Evolutionary conservation across 2,329 filamentous ascomycete genomes (phyloP), one percentile per base, ranked within the genome.

Genomic region (Penicillium occitanis): DNA sequence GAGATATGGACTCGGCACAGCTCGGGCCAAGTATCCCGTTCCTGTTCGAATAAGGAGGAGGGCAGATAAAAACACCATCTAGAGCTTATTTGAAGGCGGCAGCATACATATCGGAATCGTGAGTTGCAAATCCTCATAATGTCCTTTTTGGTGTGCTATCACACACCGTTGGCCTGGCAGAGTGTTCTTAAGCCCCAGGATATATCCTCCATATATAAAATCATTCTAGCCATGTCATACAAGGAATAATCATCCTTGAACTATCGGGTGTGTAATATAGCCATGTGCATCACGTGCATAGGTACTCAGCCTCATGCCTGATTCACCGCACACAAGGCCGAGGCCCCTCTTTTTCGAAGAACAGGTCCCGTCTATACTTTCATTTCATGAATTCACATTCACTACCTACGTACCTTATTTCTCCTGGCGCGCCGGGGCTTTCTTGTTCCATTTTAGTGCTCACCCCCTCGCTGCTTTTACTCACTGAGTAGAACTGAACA

Each of bases 1-100:
- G 53, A 37, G 53, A 40, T 58, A 58, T n/a, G 53, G 53, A 58
- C 53, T 58, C 8, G 53, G 53, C 22, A 40, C 53, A 7, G 57
- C 35, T n/a, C 35, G 37, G 19, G 3, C 1, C 35, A 59, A 59
- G 33, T 17, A 59, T 30, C 35, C 35, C 7, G 57, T 59, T 10
- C 35, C 37, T 30, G 19, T 44, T 1, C 35, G 40, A 30, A 40
- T 44, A 17, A 59, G 19, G 8, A 44, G 22, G 2, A 28, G 37
- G 40, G 10, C 2, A 44, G 4, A 35, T 37, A 2, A 14, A 28
- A 25, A 35, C n/a, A 1, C 7, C n/a, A 22, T 35, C 17, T 35
- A 55, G 30, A 13, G 28, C 30, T 35, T 30, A 55, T 35, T 5
- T 19, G 10, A 19, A 37, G n/a, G 5, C 11, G 2, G 14, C 6